Evolutionary conservation across 352 stramenopile genomes (phyloP), one percentile per base, ranked within the genome.

Genomic region (Globisporangium carolinianum): DNA sequence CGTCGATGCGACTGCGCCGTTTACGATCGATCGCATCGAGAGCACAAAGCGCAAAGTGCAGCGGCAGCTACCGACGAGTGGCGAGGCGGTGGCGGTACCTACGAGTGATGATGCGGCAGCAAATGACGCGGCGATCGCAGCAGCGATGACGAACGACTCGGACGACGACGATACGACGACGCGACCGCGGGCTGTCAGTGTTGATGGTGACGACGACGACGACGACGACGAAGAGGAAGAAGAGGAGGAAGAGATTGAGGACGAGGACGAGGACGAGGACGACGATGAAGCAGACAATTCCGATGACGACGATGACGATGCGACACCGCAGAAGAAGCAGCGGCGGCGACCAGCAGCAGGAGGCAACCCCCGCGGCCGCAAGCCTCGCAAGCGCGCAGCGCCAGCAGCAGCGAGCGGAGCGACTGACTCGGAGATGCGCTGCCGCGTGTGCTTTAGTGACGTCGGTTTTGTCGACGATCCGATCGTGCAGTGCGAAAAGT

Each of bases 401-500:
- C 14, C 11, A 15, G 14, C 45, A 24, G 45, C n/a, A 24, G n/a
- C 45, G 8, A 12, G 10, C 10, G 43, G 5, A 7, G 43, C 43
- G 39, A 43, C 11, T 12, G 39, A 92, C 48, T 68, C 83, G 61
- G 86, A 95, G 58, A 94, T 95, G 80, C 94, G 86, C 80, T 95
- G 86, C 58, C 84, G 86, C 8, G 86, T 95, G 46, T 95, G 86
- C 66, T 94, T 91, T 55, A 91, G 84, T 47, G 86, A 94, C 64
- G 80, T 93, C 63, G 84, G 83, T 10, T 95, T 86, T 57, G 70
- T 88, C 56, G 84, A 94, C 60, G 86, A 95, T 53, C 84, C 83
- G 36, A 95, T 95, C 41, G 86, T 95, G 6, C 82, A 94, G 58
- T 95, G 86, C 53, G 86, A 95, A 62, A 86, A 83, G 58, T 95